Conservation (phyloP, 2,329 filamentous ascomycete species). For the Chlorencoelia australis region DNA sequence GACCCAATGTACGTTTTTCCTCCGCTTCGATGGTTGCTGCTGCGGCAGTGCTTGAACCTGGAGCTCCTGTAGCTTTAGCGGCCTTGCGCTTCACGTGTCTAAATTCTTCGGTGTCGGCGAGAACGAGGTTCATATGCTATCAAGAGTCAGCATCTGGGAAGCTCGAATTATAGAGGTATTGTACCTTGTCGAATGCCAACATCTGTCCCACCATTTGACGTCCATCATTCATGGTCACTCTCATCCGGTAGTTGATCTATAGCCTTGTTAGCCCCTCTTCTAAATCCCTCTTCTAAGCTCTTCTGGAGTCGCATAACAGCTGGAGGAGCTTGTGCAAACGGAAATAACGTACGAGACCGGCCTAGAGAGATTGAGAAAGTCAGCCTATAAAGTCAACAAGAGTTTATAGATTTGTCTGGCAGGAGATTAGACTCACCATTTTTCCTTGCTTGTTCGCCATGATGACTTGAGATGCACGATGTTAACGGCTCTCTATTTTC, state of each 20-base stretch:
- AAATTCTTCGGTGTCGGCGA: slow-evolving; percentile 98
- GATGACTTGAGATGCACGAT: slow-evolving; percentile 33
- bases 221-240: slow-evolving; percentile 87
- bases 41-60: slow-evolving; percentile 44
- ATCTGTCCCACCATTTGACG: slow-evolving; percentile 96
- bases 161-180: neutral
- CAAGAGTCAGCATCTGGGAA: neutral
- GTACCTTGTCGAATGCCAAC: slow-evolving; percentile 95
- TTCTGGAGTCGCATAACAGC: slow-evolving; percentile 22
- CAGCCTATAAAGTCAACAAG: slow-evolving; percentile 48
- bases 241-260: slow-evolving; percentile 99
- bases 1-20: slow-evolving; percentile 93
- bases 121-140: slow-evolving; percentile 97
- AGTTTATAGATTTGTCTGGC: slow-evolving; percentile 30
- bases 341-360: slow-evolving; percentile 55
- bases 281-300: too few species aligned
- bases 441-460: slow-evolving; percentile 96
- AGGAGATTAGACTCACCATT: slow-evolving; percentile 66
- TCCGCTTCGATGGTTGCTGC: slow-evolving; percentile 73
- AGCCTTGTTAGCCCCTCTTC: slow-evolving; percentile 13
- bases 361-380: slow-evolving; percentile 47
- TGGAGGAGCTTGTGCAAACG: slow-evolving; percentile 22
- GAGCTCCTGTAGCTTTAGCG: slow-evolving; percentile 53
- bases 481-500: slow-evolving; percentile 28
- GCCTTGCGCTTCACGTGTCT: slow-evolving; percentile 81